Conservation (phyloP, 2,329 filamentous ascomycete genomes). For the Fulvia fulva region DNA sequence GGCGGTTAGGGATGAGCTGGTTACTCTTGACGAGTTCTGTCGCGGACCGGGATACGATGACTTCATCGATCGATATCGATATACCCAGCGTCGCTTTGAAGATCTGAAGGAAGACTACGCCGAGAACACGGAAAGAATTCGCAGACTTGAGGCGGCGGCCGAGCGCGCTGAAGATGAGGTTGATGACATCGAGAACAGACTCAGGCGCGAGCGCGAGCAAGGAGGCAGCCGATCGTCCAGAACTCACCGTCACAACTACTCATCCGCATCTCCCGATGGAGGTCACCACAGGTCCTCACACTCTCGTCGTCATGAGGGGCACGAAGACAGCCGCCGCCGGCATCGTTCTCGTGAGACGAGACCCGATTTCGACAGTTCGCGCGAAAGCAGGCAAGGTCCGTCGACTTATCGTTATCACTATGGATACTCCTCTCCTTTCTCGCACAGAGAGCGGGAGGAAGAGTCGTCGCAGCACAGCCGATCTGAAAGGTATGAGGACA, state of each 20-base stretch:
- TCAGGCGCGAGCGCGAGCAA: neutral
- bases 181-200: neutral
- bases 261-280: neutral
- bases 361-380: no score
- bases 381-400: no score
- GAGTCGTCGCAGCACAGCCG: neutral
- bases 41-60: neutral
- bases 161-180: neutral
- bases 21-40: neutral
- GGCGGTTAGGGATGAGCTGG: neutral
- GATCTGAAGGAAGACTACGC: neutral
- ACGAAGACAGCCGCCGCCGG: no score
- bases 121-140: neutral
- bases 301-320: no score
- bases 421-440: no score
- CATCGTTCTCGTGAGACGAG: no score
- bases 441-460: no score
- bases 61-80: neutral
- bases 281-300: no score
- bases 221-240: neutral
- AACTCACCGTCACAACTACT: neutral
- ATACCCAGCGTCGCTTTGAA: neutral
- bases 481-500: neutral
- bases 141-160: neutral
- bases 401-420: no score